phyloP scores from a whole-genome alignment of 2,329 filamentous ascomycete species.

The Sarocladiaceae sp. region DNA sequence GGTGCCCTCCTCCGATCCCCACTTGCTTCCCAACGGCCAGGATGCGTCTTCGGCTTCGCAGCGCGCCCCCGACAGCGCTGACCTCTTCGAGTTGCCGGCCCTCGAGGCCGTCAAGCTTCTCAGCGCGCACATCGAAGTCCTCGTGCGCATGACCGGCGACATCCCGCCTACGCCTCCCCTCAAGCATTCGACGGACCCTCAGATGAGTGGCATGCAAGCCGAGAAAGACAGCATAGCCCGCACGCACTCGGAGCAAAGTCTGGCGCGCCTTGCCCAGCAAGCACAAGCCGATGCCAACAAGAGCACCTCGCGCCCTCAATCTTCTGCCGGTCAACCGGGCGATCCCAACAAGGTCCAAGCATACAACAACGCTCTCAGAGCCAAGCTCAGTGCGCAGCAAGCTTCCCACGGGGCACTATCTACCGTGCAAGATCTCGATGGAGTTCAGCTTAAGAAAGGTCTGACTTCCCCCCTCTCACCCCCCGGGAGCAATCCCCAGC shows the following conservation, averaged over 20 bases:
- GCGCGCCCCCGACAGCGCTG: constrained; percentile 37
- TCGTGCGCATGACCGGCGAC: constrained; percentile 69
- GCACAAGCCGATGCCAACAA: neutral
- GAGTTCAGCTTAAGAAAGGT: constrained; percentile 42
- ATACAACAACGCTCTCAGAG: constrained; percentile 20
- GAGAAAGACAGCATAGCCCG: constrained; percentile 56
- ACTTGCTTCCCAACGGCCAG: constrained; percentile 19
- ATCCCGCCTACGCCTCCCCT: constrained; percentile 74
- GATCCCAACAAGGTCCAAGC: constrained; percentile 17
- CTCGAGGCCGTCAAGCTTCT: constrained; percentile 73
- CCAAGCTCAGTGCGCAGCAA: constrained; percentile 21
- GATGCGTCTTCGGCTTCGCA: constrained; percentile 11
- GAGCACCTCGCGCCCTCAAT: neutral
- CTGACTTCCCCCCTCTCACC: constrained; percentile 18
- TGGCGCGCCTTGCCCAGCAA: constrained; percentile 24
- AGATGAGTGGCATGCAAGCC: constrained; percentile 56
- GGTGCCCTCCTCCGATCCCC: constrained; percentile 32
- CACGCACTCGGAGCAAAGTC: constrained; percentile 49
- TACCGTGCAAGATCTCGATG: constrained; percentile 39
- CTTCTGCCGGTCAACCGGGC: neutral
- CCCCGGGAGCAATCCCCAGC: constrained; percentile 25
- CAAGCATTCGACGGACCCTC: constrained; percentile 55
- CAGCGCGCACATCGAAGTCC: constrained; percentile 62
- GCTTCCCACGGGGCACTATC: constrained; percentile 9
- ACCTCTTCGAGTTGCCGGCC: constrained; percentile 67